phyloP scores from a whole-genome alignment of 2,329 filamentous ascomycete species.

The Xylariaceae sp. region DNA sequence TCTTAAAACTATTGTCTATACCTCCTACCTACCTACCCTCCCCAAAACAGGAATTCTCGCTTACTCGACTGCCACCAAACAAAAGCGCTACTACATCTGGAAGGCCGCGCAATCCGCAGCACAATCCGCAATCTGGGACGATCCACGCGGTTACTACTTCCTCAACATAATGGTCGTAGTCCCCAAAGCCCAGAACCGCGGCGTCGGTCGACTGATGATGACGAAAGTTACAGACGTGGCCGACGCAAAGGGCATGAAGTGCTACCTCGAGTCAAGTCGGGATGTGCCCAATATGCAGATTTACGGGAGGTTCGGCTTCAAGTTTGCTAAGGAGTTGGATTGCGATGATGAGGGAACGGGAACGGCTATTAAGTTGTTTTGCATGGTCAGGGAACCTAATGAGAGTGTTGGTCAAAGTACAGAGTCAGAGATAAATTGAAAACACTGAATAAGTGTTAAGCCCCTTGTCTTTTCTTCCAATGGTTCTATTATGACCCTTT shows the following conservation, averaged over 20 bases:
- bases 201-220: constrained; percentile 63
- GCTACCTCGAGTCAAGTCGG: constrained; percentile 68
- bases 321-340: constrained; percentile 59
- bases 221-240: constrained; percentile 58
- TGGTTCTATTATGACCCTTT: no score
- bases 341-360: constrained; percentile 61
- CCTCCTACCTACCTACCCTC: no score
- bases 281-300: constrained; percentile 66
- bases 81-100: constrained; percentile 68
- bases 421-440: no score
- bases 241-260: constrained; percentile 59
- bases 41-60: constrained; percentile 8
- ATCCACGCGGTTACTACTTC: constrained; percentile 67
- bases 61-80: constrained; percentile 18
- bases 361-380: constrained; percentile 49
- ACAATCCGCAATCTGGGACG: constrained; percentile 60
- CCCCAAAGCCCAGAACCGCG: constrained; percentile 61
- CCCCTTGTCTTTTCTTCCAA: no score
- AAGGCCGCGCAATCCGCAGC: constrained; percentile 61
- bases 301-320: constrained; percentile 67
- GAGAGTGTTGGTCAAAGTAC: no score
- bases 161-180: constrained; percentile 65
- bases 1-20: no score
- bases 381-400: constrained; percentile 37
- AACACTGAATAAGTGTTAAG: no score